A percentile compares a stretch with the other conserved stretches of the same genome.
Conservation (phyloP, 768 basidiomycete species). For the Paxillus involutus region DNA sequence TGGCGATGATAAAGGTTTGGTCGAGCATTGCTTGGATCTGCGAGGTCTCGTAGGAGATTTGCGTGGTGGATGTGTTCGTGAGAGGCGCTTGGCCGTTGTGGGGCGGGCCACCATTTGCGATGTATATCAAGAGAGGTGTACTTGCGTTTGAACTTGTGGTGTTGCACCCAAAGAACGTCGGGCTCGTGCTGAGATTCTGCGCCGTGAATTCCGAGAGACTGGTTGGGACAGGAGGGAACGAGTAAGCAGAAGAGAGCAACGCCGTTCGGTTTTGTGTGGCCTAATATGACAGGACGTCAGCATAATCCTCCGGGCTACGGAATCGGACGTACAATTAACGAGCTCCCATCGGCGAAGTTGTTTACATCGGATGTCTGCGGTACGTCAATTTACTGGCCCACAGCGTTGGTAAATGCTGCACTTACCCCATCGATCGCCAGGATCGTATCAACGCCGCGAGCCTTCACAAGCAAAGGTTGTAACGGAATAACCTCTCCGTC, state of each 20-base stretch:
- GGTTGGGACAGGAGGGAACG: slow-evolving; percentile 33
- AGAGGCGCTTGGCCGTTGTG: slow-evolving; percentile 35
- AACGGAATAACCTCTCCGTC: slow-evolving; percentile 46
- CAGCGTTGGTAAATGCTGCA: neutral
- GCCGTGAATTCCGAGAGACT: slow-evolving; percentile 29
- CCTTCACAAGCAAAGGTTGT: slow-evolving; percentile 48
- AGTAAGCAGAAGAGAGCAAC: slow-evolving; percentile 33
- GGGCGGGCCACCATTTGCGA: slow-evolving; percentile 54
- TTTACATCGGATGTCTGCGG: slow-evolving; percentile 14
- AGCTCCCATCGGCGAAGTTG: slow-evolving; percentile 22
- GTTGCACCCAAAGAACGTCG: slow-evolving; percentile 50
- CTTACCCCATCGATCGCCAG: slow-evolving; percentile 47
- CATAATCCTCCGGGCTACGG: neutral
- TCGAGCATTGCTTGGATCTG: slow-evolving; percentile 44
- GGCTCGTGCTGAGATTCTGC: slow-evolving; percentile 35
- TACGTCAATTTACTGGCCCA: neutral
- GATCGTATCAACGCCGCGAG: slow-evolving; percentile 48
- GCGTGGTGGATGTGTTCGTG: slow-evolving; percentile 44
- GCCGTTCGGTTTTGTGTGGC: slow-evolving; percentile 38
- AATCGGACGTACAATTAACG: slow-evolving; percentile 23
- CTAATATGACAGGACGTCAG: slow-evolving; percentile 6
- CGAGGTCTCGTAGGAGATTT: slow-evolving; percentile 36
- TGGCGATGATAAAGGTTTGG: slow-evolving; percentile 43
- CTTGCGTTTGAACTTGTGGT: slow-evolving; percentile 21
- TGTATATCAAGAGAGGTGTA: slow-evolving; percentile 54